Conservation (phyloP, 1,284 basidiomycete species). For the Meira miltonrushii region DNA sequence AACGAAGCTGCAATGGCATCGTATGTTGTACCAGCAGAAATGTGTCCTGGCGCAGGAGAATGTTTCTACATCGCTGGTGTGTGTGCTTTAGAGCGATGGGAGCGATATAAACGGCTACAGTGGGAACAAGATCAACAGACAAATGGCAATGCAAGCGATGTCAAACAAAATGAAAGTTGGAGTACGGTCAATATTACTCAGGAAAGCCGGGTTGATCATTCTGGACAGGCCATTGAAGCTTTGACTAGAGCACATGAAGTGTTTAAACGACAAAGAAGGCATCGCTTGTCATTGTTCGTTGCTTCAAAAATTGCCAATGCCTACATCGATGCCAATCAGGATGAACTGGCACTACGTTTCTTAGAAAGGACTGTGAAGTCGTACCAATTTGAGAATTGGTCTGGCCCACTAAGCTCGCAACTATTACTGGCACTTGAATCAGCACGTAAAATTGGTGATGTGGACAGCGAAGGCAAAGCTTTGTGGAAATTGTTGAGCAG, state of each 20-base stretch:
- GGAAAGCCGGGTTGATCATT: conserved; percentile 37
- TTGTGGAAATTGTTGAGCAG: conserved; percentile 14
- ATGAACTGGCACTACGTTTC: conserved; percentile 35
- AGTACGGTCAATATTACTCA: conserved; percentile 21
- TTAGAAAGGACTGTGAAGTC: conserved; percentile 32
- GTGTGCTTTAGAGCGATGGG: conserved; percentile 35
- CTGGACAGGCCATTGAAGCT: conserved; percentile 10
- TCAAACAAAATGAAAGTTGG: conserved; percentile 8
- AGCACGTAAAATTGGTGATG: conserved; percentile 18
- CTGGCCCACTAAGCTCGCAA: conserved; percentile 12
- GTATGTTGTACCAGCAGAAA: conserved; percentile 13
- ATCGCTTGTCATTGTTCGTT: conserved; percentile 25
- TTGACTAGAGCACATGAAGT: conserved; percentile 31
- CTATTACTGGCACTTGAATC: conserved; percentile 20
- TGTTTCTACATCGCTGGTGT: conserved; percentile 44
- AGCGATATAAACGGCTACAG: conserved; percentile 17
- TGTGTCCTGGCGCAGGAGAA: conserved; percentile 20
- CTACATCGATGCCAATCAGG: conserved; percentile 25
- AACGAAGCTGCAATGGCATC: conserved; percentile 22
- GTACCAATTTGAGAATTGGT: conserved; percentile 26
- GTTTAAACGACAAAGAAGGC: conserved; percentile 18
- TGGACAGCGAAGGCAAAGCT: conserved; percentile 8
- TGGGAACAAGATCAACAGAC: conserved; percentile 9
- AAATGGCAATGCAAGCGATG: not conserved
- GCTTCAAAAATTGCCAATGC: conserved; percentile 32